A percentile compares a stretch with the other conserved stretches of the same genome.
These are phyloP conservation scores for Antrodiella citrinella DNA, from an alignment of 768 basidiomycete species.

Conservation along the genomic window DNA sequence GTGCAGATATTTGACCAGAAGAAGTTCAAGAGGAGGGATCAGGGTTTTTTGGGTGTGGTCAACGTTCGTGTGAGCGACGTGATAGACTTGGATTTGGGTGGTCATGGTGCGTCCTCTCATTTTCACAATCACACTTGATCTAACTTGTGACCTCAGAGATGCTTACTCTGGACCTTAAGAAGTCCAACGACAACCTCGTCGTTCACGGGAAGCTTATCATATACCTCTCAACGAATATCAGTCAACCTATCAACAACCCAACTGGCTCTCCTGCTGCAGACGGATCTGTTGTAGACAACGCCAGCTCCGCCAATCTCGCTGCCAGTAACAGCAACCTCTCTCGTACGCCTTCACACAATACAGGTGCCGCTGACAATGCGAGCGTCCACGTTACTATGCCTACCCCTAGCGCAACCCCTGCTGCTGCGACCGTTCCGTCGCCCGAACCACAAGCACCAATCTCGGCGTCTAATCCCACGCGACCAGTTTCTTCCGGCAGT, in stretches of 20 bases:
- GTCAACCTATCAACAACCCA: constrained; percentile 76
- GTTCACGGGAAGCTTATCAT: constrained; percentile 98
- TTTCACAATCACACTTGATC: neutral
- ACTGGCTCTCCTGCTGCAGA: constrained; percentile 61
- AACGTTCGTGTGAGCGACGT: constrained; percentile 89
- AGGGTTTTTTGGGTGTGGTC: constrained; percentile 96
- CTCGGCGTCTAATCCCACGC: constrained; percentile 21
- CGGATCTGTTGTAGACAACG: constrained; percentile 37
- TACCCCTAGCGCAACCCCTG: constrained; percentile 23
- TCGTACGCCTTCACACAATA: constrained; percentile 49
- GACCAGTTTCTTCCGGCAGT: constrained; percentile 30
- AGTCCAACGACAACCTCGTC: constrained; percentile 97
- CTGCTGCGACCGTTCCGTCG: constrained; percentile 1
- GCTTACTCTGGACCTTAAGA: constrained; percentile 93
- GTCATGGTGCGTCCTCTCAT: constrained; percentile 66
- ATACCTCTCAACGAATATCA: constrained; percentile 89
- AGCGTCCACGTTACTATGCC: constrained; percentile 29
- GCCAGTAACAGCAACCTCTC: constrained; percentile 39
- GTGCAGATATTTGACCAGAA: constrained; percentile 99
- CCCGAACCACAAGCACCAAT: constrained; percentile 9
- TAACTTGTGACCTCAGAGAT: constrained; percentile 50
- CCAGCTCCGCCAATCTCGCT: constrained; percentile 39
- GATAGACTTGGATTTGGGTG: constrained; percentile 84
- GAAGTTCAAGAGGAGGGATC: constrained; percentile 97
- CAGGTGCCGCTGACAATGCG: constrained; percentile 25